phyloP scores from a whole-genome alignment of 2,329 filamentous ascomycete genomes.

The Botrytis porri region DNA sequence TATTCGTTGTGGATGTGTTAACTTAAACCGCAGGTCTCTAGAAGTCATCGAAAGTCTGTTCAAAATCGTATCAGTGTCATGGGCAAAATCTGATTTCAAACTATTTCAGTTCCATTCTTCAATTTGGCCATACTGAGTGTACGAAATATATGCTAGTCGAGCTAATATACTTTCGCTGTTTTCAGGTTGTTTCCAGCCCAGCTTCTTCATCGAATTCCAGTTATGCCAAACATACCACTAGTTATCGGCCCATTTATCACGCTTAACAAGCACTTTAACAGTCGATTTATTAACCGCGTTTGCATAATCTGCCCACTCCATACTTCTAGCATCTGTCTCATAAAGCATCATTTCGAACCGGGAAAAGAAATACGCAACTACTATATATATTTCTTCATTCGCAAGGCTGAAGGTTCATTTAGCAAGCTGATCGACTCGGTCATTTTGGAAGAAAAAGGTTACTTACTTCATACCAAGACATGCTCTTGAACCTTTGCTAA shows the following conservation, averaged over 20 bases:
- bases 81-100: background rate
- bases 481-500: background rate
- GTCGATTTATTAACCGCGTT: background rate
- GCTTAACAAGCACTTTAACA: background rate
- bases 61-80: background rate
- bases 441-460: background rate
- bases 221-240: background rate
- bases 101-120: accelerated
- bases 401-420: background rate
- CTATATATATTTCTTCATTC: background rate
- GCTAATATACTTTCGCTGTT: background rate
- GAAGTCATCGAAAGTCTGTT: too few relatives aligned
- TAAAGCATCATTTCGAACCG: slow-evolving; percentile 8
- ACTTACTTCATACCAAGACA: slow-evolving; percentile 10
- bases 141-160: background rate
- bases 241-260: slow-evolving; percentile 1
- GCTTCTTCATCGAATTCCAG: background rate
- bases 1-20: background rate
- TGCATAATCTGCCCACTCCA: slow-evolving; percentile 3
- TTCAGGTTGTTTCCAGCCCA: accelerated
- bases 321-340: background rate
- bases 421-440: background rate
- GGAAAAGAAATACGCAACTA: background rate
- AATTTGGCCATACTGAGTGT: background rate
- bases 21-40: background rate